Base-by-base conservation (phyloP, 139 green algal species). In the Chlamydomonas incerta region DNA sequence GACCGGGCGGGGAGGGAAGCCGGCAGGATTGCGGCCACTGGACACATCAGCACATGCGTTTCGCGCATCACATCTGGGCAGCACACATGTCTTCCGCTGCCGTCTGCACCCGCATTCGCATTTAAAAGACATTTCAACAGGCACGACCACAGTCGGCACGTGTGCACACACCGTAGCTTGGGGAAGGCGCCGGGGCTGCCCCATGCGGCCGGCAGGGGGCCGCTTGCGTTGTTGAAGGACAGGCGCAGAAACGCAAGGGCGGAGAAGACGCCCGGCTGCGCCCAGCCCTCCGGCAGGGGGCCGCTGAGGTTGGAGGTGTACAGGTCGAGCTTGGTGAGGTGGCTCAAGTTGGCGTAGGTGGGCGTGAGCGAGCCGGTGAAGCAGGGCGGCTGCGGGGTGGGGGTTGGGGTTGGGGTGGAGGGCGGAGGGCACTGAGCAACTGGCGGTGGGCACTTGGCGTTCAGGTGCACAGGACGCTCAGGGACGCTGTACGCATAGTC, bases 161-260 rank as follows among this genome's bases (percentile, higher is more conserved):
- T n/a, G n/a, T n/a, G n/a, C n/a, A n/a, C 34, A 31, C 68, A 62
- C 80, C 55, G 46, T 29, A 92, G 80, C n/a, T 58, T 3, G 4
- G 82, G 88, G 23, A 86, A 90, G 33, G 80, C 74, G 10, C 50
- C 62, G 8, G 46, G 24, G 0, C 70, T 55, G 62, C 88, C 88
- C 88, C 88, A 92, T 18, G 81, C 68, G 2, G 81, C 24, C 15
- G 88, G 88, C 29, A 92, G 57, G 1, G 28, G 58, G n/a, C 87
- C 87, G 31, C 65, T 74, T 31, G 86, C 65, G 62, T 87, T 85
- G 81, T 90, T 90, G 74, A 80, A 74, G 46, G 68, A 83, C 31
- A 90, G 63, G 74, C 80, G 70, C 37, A 90, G 74, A 31, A 82
- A 81, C 17, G 50, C 41, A 15, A 90, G 87, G 37, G 2, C 2